Evolutionary conservation across 208 protist genomes (phyloP).

Genomic region (Zelonia costaricensis): DNA sequence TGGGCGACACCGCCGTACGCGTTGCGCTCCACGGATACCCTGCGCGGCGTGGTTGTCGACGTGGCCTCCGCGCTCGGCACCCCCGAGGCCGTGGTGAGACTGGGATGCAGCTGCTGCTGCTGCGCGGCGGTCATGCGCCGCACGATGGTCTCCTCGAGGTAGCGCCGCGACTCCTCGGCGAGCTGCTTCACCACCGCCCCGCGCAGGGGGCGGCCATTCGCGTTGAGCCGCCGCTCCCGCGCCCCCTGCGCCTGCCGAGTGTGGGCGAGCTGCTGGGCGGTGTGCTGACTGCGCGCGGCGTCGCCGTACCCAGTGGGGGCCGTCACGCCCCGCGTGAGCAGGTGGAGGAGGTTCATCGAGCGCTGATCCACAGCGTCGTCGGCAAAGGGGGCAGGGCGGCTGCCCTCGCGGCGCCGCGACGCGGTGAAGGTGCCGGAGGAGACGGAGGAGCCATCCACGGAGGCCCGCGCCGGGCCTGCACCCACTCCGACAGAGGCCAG

Average conservation of each 20-base stretch:
- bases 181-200: constrained; percentile 56
- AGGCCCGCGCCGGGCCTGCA: not conserved
- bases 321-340: constrained; percentile 71
- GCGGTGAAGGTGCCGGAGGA: constrained; percentile 22
- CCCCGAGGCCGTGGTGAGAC: not conserved
- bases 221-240: constrained; percentile 26
- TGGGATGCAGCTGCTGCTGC: constrained; percentile 10
- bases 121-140: constrained; percentile 56
- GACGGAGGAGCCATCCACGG: constrained; percentile 6
- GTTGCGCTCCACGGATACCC: not conserved
- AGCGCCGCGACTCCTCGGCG: constrained; percentile 66
- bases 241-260: constrained; percentile 20
- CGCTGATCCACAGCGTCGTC: constrained; percentile 13
- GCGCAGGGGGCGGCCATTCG: constrained; percentile 36
- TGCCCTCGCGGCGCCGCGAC: constrained; percentile 11
- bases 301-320: constrained; percentile 67
- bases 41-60: not conserved
- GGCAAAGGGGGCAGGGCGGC: constrained; percentile 18
- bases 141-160: constrained; percentile 72
- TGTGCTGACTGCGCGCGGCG: constrained; percentile 22
- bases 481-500: not conserved
- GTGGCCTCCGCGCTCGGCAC: not conserved
- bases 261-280: constrained; percentile 36
- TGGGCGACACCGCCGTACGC: constrained; percentile 13
- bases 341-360: constrained; percentile 56